Evolutionary conservation across 352 stramenopile species (phyloP).

Genomic region (Globisporangium paddicum): DNA sequence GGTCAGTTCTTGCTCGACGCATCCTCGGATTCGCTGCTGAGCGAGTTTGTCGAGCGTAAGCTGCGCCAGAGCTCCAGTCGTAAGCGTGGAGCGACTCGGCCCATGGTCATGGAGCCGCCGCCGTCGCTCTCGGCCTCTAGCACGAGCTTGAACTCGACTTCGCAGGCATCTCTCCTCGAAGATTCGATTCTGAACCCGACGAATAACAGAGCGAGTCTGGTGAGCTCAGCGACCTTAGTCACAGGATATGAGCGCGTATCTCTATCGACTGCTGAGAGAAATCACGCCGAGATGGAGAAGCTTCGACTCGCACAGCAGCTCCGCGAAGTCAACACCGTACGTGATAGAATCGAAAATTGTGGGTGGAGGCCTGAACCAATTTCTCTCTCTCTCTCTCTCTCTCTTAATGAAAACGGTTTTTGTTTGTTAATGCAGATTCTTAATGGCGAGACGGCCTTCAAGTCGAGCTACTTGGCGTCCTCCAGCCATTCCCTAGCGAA

Average conservation of each 20-base stretch:
- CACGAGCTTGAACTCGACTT: constrained; percentile 15
- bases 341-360: constrained; percentile 1
- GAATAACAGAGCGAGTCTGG: constrained; percentile 5
- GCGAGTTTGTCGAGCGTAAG: constrained; percentile 66
- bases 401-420: not conserved
- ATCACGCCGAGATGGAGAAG: constrained; percentile 59
- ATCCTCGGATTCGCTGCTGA: constrained; percentile 47
- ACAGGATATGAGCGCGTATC: constrained; percentile 2
- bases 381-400: too few relatives aligned
- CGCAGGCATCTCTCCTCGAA: constrained; percentile 11
- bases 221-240: not conserved
- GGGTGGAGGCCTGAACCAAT: not conserved
- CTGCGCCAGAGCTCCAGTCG: constrained; percentile 24
- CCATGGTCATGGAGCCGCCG: constrained; percentile 31
- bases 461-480: constrained; percentile 43
- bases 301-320: constrained; percentile 57
- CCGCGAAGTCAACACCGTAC: constrained; percentile 65
- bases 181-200: constrained; percentile 30
- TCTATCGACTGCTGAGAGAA: constrained; percentile 40
- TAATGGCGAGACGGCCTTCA: constrained; percentile 47
- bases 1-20: constrained; percentile 42
- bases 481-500: not conserved
- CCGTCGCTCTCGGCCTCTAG: constrained; percentile 32
- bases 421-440: constrained; percentile 33
- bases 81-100: constrained; percentile 1